These are phyloP conservation scores for Malbranchea cinnamomea DNA, from an alignment of 2,329 filamentous ascomycete genomes.

Conservation along the genomic window DNA sequence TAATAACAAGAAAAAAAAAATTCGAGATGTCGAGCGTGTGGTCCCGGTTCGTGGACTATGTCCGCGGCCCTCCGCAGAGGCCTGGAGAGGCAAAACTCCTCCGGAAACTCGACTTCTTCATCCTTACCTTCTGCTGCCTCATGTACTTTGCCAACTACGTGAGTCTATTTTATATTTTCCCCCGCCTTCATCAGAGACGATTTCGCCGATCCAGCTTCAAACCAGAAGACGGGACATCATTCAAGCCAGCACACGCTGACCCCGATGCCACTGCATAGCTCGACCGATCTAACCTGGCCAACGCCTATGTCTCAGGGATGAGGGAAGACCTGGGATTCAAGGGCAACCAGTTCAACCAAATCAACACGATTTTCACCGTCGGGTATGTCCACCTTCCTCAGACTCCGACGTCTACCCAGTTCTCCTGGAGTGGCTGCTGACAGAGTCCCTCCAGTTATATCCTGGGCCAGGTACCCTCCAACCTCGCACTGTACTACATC, in stretches of 20 bases:
- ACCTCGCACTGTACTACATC: conserved; percentile 21
- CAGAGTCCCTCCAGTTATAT: conserved; percentile 21
- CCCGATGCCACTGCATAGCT: conserved; percentile 13
- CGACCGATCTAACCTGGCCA: conserved; percentile 29
- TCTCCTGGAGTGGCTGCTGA: too few species aligned
- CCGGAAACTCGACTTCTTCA: conserved; percentile 36
- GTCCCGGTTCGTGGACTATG: conserved; percentile 7
- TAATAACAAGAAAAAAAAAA: too few species aligned
- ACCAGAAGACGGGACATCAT: too few species aligned
- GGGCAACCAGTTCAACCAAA: conserved; percentile 23
- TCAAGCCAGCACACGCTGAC: too few species aligned
- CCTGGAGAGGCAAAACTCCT: conserved; percentile 20
- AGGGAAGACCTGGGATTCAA: conserved; percentile 22
- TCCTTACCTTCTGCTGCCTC: conserved; percentile 30
- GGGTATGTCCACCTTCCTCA: conserved; percentile 14
- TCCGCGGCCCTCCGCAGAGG: conserved; percentile 9
- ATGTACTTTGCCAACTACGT: conserved; percentile 31
- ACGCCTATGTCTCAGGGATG: conserved; percentile 27
- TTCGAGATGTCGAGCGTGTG: too few species aligned
- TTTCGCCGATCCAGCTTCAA: neutral
- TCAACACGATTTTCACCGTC: conserved; percentile 29
- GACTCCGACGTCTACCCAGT: too few species aligned
- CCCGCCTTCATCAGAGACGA: neutral
- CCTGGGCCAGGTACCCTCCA: conserved; percentile 29
- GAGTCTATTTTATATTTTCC: conserved; percentile 3